Evolutionary conservation across 495 filamentous ascomycete genomes (phyloP).

Genomic region (Aspergillus kassunensis): DNA sequence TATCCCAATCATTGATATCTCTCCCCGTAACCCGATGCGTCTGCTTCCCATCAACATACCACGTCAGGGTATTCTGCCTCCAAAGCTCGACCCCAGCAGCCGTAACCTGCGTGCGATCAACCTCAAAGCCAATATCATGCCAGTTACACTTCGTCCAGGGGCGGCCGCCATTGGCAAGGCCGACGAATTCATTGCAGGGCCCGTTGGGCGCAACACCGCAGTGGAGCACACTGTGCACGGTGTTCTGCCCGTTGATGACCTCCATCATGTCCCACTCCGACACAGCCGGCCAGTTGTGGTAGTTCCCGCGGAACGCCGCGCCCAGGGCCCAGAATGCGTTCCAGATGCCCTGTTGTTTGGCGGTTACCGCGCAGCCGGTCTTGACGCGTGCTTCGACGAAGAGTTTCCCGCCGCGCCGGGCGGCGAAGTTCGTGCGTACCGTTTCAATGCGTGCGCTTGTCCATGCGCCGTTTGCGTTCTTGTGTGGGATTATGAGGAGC

Average conservation of each 20-base stretch:
- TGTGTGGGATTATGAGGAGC: neutral
- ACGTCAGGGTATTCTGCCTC: conserved; percentile 1
- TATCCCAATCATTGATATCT: conserved; percentile 2
- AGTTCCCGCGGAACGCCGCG: conserved; percentile 1
- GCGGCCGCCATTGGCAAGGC: neutral
- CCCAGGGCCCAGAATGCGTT: conserved; percentile 6
- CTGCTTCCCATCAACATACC: conserved; percentile 9
- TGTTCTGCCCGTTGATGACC: conserved; percentile 3
- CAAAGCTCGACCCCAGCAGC: conserved; percentile 1
- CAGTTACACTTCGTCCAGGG: conserved; percentile 4
- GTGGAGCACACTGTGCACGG: neutral
- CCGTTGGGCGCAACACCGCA: conserved; percentile 2
- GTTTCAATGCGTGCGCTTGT: conserved; percentile 5
- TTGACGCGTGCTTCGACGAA: conserved; percentile 6
- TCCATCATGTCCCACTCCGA: conserved; percentile 8
- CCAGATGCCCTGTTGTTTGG: conserved; percentile 1
- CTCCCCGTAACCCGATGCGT: neutral
- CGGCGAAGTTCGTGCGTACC: neutral
- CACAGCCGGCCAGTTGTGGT: neutral
- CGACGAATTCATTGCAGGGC: conserved; percentile 5
- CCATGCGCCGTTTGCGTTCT: neutral
- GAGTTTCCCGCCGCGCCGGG: conserved; percentile 7
- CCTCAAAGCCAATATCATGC: conserved; percentile 12
- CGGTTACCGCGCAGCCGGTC: neutral
- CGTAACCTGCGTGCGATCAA: conserved; percentile 2